Conservation (phyloP, 768 basidiomycete species). For the Flagelloscypha sp. region DNA sequence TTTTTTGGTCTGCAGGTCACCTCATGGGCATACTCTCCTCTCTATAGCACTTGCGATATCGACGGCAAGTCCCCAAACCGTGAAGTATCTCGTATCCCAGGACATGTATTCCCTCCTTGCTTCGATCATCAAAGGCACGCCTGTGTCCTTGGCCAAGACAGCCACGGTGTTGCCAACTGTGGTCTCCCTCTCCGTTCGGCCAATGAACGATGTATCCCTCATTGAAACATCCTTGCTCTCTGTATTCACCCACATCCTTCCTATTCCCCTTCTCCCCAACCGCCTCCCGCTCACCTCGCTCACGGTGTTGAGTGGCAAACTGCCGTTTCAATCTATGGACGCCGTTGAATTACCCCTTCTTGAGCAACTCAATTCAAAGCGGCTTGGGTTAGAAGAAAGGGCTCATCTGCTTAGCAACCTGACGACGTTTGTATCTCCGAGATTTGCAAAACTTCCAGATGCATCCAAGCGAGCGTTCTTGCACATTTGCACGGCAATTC, state of each 20-base stretch:
- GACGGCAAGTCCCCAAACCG: no score
- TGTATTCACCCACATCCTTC: conserved; percentile 50
- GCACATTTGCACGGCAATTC: conserved; percentile 38
- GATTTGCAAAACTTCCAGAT: conserved; percentile 43
- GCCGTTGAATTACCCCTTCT: no score
- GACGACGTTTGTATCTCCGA: conserved; percentile 52
- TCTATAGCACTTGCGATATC: no score
- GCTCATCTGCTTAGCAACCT: conserved; percentile 71
- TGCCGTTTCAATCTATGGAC: no score
- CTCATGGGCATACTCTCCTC: no score
- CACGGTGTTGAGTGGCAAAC: conserved; percentile 50
- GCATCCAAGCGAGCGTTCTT: conserved; percentile 46
- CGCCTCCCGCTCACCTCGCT: conserved; percentile 57
- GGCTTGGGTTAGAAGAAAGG: conserved; percentile 23
- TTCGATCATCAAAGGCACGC: conserved; percentile 5
- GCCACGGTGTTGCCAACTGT: conserved; percentile 48
- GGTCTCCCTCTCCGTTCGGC: conserved; percentile 36
- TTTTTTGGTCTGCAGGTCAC: no score
- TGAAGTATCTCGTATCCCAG: no score
- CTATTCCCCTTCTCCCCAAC: conserved; percentile 73
- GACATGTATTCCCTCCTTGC: background rate
- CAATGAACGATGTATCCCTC: conserved; percentile 16
- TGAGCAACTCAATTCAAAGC: no score
- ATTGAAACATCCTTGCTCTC: conserved; percentile 26
- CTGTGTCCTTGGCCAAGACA: conserved; percentile 39